Conservation (phyloP, 805 yeast genomes). For the Blastobotrys americana region DNA sequence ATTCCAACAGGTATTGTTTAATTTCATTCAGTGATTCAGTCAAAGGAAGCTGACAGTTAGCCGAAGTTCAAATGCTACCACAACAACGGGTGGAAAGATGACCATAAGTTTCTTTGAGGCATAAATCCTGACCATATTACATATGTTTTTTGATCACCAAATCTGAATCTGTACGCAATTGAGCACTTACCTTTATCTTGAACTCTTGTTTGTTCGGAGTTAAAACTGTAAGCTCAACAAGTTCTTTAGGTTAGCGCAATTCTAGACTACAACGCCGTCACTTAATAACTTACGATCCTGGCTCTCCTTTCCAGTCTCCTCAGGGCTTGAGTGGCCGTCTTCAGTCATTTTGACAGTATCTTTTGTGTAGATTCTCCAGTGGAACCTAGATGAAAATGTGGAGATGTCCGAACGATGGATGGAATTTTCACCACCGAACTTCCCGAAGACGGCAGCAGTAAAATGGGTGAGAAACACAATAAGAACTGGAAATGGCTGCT, state of each 20-base stretch:
- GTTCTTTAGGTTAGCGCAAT: background rate
- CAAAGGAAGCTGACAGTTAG: constrained; percentile 6
- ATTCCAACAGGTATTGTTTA: constrained; percentile 48
- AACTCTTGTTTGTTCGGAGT: background rate
- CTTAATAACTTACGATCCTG: background rate
- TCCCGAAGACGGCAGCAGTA: no score
- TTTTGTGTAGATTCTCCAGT: no score
- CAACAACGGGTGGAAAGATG: no score
- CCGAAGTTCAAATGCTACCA: constrained; percentile 1
- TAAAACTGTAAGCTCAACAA: background rate
- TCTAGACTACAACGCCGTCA: background rate
- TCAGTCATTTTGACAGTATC: background rate
- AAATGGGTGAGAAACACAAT: no score
- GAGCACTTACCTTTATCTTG: background rate
- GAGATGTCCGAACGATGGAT: no score
- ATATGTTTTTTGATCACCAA: no score
- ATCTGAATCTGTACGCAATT: background rate
- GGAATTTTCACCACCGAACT: no score
- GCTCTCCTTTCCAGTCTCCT: background rate
- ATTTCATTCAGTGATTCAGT: constrained; percentile 51
- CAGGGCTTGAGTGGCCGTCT: background rate
- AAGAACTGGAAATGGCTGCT: no score
- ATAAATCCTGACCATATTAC: no score
- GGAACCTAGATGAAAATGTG: no score
- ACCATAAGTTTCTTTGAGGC: no score